phyloP scores from a whole-genome alignment of 768 basidiomycete species.

The Russula compacta region DNA sequence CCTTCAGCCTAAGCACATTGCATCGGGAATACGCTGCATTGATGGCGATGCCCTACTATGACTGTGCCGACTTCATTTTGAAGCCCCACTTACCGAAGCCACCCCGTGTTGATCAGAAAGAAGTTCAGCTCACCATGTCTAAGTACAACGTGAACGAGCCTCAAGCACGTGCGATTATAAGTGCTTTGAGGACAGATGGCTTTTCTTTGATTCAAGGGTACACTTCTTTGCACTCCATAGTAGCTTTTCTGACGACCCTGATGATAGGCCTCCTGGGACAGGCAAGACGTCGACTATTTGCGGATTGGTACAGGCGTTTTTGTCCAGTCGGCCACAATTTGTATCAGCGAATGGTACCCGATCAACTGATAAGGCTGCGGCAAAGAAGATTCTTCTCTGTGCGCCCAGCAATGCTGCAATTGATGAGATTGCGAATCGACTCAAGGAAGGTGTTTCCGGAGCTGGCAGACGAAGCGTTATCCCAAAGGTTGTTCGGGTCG shows the following conservation, averaged over 20 bases:
- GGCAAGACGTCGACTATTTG: slow-evolving; percentile 99
- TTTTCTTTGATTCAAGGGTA: slow-evolving; percentile 96
- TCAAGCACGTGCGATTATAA: slow-evolving; percentile 82
- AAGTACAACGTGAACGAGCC: slow-evolving; percentile 81
- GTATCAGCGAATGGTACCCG: slow-evolving; percentile 35
- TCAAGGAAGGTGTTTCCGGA: slow-evolving; percentile 69
- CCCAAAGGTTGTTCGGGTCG: slow-evolving; percentile 86
- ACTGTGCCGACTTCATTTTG: slow-evolving; percentile 62
- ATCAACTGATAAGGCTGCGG: slow-evolving; percentile 36
- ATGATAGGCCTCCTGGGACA: slow-evolving; percentile 83
- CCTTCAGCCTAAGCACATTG: slow-evolving; percentile 71
- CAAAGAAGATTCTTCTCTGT: slow-evolving; percentile 79
- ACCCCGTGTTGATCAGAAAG: slow-evolving; percentile 36
- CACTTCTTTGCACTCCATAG: neutral
- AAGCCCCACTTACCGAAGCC: slow-evolving; percentile 48
- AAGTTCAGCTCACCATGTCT: slow-evolving; percentile 57
- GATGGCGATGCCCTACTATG: slow-evolving; percentile 73
- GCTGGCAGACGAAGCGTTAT: slow-evolving; percentile 42
- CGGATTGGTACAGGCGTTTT: slow-evolving; percentile 78
- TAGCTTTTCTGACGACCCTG: neutral
- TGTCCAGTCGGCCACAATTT: slow-evolving; percentile 48
- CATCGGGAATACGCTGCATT: slow-evolving; percentile 90
- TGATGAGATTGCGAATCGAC: slow-evolving; percentile 84
- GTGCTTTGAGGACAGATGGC: slow-evolving; percentile 59
- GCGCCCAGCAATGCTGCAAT: slow-evolving; percentile 98